Conservation (phyloP, 257 asterid genomes). For the Solanum dulcamara region DNA sequence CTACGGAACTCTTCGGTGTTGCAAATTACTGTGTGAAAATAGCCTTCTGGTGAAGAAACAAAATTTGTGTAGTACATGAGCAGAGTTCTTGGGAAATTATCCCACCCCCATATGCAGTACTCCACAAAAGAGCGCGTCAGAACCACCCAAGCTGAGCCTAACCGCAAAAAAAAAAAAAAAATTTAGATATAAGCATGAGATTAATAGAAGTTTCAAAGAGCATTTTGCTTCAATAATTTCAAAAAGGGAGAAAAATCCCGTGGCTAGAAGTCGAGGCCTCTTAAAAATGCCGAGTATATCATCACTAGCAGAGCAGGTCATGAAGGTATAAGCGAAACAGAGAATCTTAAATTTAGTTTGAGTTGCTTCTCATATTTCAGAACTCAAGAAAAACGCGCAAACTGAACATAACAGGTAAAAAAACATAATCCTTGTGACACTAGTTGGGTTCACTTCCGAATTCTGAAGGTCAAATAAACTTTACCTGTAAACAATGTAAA, state of each 20-base stretch:
- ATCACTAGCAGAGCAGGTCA: background rate
- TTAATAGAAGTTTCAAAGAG: background rate
- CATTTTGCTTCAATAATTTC: background rate
- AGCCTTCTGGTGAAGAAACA: slow-evolving; percentile 93
- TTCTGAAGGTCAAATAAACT: background rate
- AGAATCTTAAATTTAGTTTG: background rate
- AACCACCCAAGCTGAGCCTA: slow-evolving; percentile 97
- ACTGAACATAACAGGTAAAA: background rate
- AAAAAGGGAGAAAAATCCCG: background rate
- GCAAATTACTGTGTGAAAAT: slow-evolving; percentile 91
- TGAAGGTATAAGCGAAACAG: background rate
- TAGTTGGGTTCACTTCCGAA: background rate
- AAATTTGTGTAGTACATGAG: slow-evolving; percentile 91
- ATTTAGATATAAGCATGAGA: background rate
- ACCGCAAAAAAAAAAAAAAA: background rate
- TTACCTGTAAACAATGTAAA: slow-evolving; percentile 85
- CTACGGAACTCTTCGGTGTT: slow-evolving; percentile 56
- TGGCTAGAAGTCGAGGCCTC: background rate
- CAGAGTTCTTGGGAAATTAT: slow-evolving; percentile 79
- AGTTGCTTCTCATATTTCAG: background rate
- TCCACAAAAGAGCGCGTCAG: slow-evolving; percentile 78
- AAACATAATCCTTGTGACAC: background rate
- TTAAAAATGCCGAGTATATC: background rate
- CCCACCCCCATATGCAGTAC: slow-evolving; percentile 97
- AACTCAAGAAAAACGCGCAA: background rate